Conservation (phyloP, 2,329 filamentous ascomycete genomes). For the Trichothecium sympodiale region DNA sequence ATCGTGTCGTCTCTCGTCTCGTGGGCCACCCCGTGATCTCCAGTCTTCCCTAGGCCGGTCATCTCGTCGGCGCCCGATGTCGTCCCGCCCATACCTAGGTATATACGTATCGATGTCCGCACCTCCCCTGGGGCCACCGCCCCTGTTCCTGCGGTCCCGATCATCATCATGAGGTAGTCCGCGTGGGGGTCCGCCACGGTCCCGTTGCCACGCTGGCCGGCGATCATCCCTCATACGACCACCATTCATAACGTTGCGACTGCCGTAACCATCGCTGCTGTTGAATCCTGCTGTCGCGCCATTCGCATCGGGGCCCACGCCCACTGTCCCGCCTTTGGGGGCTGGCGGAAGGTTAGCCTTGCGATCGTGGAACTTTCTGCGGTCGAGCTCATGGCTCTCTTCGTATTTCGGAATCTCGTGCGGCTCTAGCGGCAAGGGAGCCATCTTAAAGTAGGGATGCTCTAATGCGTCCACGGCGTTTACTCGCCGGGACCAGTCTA, state of each 20-base stretch:
- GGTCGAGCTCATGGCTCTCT: constrained; percentile 93
- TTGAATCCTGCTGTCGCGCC: constrained; percentile 35
- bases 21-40: constrained; percentile 22
- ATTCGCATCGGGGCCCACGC: constrained; percentile 52
- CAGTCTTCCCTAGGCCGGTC: constrained; percentile 12
- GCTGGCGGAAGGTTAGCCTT: constrained; percentile 78
- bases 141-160: constrained; percentile 23
- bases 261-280: constrained; percentile 37
- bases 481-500: constrained; percentile 81
- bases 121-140: constrained; percentile 15
- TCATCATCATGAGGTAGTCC: constrained; percentile 20
- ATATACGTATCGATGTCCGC: constrained; percentile 39
- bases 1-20: constrained; percentile 26
- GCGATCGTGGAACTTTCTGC: constrained; percentile 79
- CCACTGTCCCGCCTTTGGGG: constrained; percentile 82
- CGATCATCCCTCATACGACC: constrained; percentile 35
- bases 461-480: constrained; percentile 91
- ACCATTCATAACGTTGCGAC: constrained; percentile 36
- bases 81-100: constrained; percentile 30
- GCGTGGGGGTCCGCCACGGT: constrained; percentile 37
- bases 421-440: constrained; percentile 68
- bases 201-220: constrained; percentile 43
- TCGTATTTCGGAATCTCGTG: constrained; percentile 85
- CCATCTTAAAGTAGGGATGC: constrained; percentile 79
- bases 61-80: constrained; percentile 16